A percentile compares a stretch with the other conserved stretches of the same genome.
These are phyloP conservation scores for Globisporangium nunn DNA, from an alignment of 352 stramenopile genomes.

Conservation along the genomic window DNA sequence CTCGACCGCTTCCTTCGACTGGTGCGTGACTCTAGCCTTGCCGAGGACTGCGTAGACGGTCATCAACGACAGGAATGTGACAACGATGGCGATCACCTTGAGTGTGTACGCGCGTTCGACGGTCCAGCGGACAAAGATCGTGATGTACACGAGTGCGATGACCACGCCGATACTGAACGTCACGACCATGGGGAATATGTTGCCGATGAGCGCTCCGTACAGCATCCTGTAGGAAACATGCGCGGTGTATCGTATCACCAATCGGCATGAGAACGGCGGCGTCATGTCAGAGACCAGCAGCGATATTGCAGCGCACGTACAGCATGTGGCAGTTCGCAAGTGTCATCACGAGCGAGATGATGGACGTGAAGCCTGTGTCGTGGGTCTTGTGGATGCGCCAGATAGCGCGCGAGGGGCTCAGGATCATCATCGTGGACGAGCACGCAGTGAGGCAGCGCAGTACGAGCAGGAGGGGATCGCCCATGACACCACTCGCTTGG, in stretches of 20 bases:
- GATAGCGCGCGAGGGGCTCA: constrained; percentile 30
- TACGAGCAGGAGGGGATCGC: constrained; percentile 1
- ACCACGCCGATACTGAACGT: constrained; percentile 32
- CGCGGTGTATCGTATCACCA: no score
- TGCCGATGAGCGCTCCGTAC: constrained; percentile 16
- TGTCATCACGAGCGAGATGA: constrained; percentile 34
- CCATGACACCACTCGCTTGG: no score
- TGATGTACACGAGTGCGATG: constrained; percentile 23
- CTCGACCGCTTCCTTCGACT: constrained; percentile 13
- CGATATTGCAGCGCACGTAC: not conserved
- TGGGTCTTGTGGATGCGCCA: constrained; percentile 38
- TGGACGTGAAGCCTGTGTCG: constrained; percentile 29
- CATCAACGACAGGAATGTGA: constrained; percentile 14
- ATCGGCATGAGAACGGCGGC: not conserved
- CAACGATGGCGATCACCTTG: constrained; percentile 11
- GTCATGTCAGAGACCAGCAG: no score
- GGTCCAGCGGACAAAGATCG: constrained; percentile 19
- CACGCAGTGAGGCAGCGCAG: constrained; percentile 22
- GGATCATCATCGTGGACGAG: constrained; percentile 36
- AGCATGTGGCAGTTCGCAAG: constrained; percentile 35
- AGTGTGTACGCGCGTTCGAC: not conserved
- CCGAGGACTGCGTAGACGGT: constrained; percentile 23
- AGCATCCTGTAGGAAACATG: constrained; percentile 6
- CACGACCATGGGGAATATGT: constrained; percentile 37
- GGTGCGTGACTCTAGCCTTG: constrained; percentile 17